Evolutionary conservation across 768 basidiomycete species (phyloP).

Genomic region (Pleurotus giganteus): DNA sequence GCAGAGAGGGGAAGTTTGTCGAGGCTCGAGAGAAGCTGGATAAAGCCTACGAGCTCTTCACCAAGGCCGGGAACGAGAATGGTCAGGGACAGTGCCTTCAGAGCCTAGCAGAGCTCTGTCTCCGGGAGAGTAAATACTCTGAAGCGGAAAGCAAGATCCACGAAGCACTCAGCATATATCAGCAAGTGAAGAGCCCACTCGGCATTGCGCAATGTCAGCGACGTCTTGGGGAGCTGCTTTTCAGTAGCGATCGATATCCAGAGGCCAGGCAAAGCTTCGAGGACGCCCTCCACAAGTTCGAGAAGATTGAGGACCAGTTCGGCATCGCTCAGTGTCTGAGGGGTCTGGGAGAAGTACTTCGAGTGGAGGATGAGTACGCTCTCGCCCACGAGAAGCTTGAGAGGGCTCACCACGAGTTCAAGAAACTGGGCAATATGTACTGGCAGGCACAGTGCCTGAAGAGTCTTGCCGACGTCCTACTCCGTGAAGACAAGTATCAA

Average conservation of each 20-base stretch:
- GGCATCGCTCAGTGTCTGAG: constrained; percentile 4
- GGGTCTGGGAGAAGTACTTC: constrained; percentile 3
- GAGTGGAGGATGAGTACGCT: constrained; percentile 5
- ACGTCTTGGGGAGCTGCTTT: constrained; percentile 1
- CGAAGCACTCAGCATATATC: constrained; percentile 10
- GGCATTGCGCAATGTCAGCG: constrained; percentile 13
- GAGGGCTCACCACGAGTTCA: not conserved
- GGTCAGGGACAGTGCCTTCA: constrained; percentile 5
- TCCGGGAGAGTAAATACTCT: constrained; percentile 5
- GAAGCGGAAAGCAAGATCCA: constrained; percentile 3
- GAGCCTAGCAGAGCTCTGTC: constrained; percentile 5
- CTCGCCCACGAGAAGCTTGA: not conserved
- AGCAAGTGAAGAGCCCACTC: constrained; percentile 4
- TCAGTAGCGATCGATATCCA: not conserved
- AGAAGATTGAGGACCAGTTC: constrained; percentile 3
- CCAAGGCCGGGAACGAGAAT: not conserved
- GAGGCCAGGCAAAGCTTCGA: constrained; percentile 1
- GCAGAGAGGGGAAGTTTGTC: constrained; percentile 10
- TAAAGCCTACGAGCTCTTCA: constrained; percentile 14
- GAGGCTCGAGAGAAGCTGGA: constrained; percentile 17
- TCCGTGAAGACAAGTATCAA: constrained; percentile 7
- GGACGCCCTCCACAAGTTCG: not conserved
- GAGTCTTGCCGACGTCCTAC: constrained; percentile 8
- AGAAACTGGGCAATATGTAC: constrained; percentile 7
- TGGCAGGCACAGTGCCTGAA: constrained; percentile 14